Base-by-base conservation (phyloP, 306 rosid genomes). In the Rosa chinensis region DNA sequence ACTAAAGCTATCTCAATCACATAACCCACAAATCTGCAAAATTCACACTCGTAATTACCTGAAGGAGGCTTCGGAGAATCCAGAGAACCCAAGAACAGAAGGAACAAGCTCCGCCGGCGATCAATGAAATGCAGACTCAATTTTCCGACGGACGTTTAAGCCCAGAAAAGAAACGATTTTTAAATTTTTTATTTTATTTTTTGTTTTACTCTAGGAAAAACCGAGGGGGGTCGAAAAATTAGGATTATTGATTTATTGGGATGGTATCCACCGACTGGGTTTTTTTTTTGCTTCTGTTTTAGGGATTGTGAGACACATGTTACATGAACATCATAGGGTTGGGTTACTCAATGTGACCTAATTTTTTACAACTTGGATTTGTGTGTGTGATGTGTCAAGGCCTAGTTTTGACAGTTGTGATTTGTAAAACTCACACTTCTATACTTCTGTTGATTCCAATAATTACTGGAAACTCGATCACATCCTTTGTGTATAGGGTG, bases 111-210 rank as follows among this genome's bases (percentile, higher is more conserved):
- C 8, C 63, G 9, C 75, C 73, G 67, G 76, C 43, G 48, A 39
- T 56, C 47, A 62, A 73, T 47, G 69, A 83, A 73, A 69, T 78
- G 70, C 70, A 32, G 87, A 43, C 58, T 76, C 66, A 82, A 86
- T 75, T 84, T 88, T 86, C 90, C 90, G 90, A 84, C 84, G 52
- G 84, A 79, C 86, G 74, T 80, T 80, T 78, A 86, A 72, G 89
- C 82, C 49, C 63, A 67, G 32, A 76, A 58, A 48, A 77, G 73
- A 75, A 82, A 81, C 74, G 78, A 74, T 18, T 66, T 35, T 6
- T 37, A 1, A 32, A 1, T 16, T 66, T 66, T 1, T 39, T 0
- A n/a, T 13, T 66, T 82, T 8, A 3, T 56, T 56, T n/a, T 56
- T 10, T 56, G 14, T 48, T 89, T 86, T 73, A 83, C 84, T 80